phyloP scores from a whole-genome alignment of 495 filamentous ascomycete species.

The Amniculicola lignicola region DNA sequence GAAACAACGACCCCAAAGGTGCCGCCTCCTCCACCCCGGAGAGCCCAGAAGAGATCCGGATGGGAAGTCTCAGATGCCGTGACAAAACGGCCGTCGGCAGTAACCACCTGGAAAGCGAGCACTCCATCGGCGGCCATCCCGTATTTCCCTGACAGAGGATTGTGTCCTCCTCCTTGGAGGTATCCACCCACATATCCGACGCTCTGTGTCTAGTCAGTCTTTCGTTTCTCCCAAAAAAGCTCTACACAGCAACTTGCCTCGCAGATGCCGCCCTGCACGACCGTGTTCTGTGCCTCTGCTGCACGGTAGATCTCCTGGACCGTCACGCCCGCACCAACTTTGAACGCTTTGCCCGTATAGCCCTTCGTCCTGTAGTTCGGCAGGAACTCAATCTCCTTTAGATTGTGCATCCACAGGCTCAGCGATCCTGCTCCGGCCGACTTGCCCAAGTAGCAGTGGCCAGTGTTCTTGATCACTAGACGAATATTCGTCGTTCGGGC shows the following conservation, averaged over 20 bases:
- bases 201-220: conserved; percentile 5
- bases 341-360: conserved; percentile 8
- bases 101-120: conserved; percentile 8
- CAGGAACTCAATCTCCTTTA: conserved; percentile 16
- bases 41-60: conserved; percentile 24
- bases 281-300: conserved; percentile 9
- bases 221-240: background rate
- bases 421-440: conserved; percentile 13
- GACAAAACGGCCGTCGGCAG: conserved; percentile 19
- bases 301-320: conserved; percentile 14
- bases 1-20: conserved; percentile 20
- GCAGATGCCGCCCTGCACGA: conserved; percentile 14
- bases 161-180: conserved; percentile 20
- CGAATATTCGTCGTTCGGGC: conserved; percentile 57
- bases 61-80: conserved; percentile 12
- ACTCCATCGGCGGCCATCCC: conserved; percentile 23
- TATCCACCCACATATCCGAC: conserved; percentile 26
- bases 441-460: conserved; percentile 46
- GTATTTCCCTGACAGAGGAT: conserved; percentile 12
- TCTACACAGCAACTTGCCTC: conserved; percentile 11
- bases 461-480: conserved; percentile 67
- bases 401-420: conserved; percentile 27
- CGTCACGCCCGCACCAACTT: conserved; percentile 8
- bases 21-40: conserved; percentile 21
- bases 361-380: background rate